Base-by-base conservation (phyloP, 2,329 filamentous ascomycete genomes). In the Fusarium denticulatum region DNA sequence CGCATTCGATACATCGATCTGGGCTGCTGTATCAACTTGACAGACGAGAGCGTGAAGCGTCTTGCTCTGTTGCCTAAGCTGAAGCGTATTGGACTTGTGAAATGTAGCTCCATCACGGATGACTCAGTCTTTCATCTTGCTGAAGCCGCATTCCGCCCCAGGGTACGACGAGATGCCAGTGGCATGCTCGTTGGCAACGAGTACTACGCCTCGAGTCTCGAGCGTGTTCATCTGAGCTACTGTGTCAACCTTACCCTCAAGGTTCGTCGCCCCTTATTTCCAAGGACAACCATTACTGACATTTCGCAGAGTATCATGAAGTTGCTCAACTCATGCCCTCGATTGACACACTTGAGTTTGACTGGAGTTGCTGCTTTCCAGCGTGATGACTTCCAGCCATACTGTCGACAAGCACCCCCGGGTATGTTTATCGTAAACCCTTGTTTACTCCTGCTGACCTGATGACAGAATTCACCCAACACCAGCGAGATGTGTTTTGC, bases 1-100 rank as follows among this genome's bases (percentile, higher is more conserved):
- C 91, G 96, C 30, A 98, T 99, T 75, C 90, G 96, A 62, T 99
- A 99, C 81, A 99, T 99, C 73, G 96, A 99, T 80, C 86, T 99
- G 47, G 96, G 96, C n/a, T 98, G 96, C 84, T 99, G 96, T 82
- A 90, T 89, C 20, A 92, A 94, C 76, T 86, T 99, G 69, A 98
- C 96, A 0, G 96, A 99, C 77, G 87, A 88, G 16, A 98, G 95
- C 28, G 93, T 99, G 22, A 92, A 89, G 71, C 92, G 94, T 72
- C 86, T 99, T 42, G 95, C 96, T 10, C 90, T 90, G 20, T 88
- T 99, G 11, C 96, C 96, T 7, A 99, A 99, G 82, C 86, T 99
- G 60, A 95, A 97, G 85, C 89, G 96, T 42, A 97, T 99, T 69
- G 96, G 96, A 2, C 85, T 99, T 60, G 96, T 99, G 60, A 99